phyloP scores from a whole-genome alignment of 2,329 filamentous ascomycete species.

The Cyanodermella asteris region DNA sequence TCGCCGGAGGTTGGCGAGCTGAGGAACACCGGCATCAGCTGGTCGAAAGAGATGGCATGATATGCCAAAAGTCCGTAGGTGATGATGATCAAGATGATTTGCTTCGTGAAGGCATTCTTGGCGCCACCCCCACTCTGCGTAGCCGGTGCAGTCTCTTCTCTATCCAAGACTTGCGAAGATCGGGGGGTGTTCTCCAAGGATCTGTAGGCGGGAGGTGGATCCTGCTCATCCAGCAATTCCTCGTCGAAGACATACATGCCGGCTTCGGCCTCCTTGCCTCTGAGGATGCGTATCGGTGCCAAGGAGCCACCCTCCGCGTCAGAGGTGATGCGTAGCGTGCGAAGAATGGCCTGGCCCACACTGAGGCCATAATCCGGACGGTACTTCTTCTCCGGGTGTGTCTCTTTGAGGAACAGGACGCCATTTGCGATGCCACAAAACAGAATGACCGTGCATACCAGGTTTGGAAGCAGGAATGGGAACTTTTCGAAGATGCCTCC shows the following conservation, averaged over 20 bases:
- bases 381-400: conserved; percentile 61
- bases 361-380: conserved; percentile 56
- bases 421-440: conserved; percentile 55
- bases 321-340: conserved; percentile 15
- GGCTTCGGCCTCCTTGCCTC: conserved; percentile 1
- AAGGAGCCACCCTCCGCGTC: conserved; percentile 5
- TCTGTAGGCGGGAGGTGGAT: conserved; percentile 47
- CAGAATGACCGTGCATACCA: conserved; percentile 70
- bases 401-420: conserved; percentile 80
- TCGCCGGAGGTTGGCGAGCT: conserved; percentile 39
- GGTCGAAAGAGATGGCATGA: conserved; percentile 92
- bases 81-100: conserved; percentile 69
- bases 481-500: conserved; percentile 66
- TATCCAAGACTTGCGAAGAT: conserved; percentile 16
- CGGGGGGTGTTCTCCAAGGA: conserved; percentile 33
- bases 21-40: conserved; percentile 79
- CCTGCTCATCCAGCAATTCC: conserved; percentile 39
- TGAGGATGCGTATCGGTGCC: background rate
- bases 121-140: conserved; percentile 21
- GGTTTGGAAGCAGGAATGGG: conserved; percentile 77
- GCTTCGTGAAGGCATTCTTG: conserved; percentile 53
- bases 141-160: too few species aligned
- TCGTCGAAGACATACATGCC: too few species aligned
- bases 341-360: conserved; percentile 53
- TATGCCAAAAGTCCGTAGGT: conserved; percentile 86